phyloP scores from a whole-genome alignment of 2,329 filamentous ascomycete genomes.

The Metarhizium sp. region DNA sequence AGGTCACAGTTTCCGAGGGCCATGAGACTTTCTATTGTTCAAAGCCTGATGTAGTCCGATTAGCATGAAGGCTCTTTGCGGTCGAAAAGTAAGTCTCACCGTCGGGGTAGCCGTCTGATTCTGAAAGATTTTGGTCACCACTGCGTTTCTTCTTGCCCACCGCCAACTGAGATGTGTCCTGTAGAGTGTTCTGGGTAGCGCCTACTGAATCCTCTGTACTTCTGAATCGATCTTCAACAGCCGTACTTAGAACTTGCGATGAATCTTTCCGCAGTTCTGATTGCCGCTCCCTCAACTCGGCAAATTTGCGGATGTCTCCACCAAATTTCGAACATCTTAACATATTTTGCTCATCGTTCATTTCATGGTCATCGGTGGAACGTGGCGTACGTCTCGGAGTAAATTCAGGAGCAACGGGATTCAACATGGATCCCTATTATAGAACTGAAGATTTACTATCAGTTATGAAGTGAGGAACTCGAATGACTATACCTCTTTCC shows the following conservation, averaged over 20 bases:
- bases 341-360: neutral
- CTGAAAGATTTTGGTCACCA: too few relatives aligned
- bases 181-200: neutral
- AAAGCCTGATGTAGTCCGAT: neutral
- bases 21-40: neutral
- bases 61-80: neutral
- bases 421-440: constrained; percentile 40
- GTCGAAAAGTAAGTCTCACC: neutral
- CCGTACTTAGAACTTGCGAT: too few relatives aligned
- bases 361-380: neutral
- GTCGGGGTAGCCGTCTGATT: neutral
- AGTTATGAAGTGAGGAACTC: constrained; percentile 3
- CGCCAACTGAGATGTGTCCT: too few relatives aligned
- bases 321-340: neutral
- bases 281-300: neutral
- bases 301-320: neutral
- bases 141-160: too few relatives aligned
- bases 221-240: neutral
- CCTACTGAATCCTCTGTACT: neutral
- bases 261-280: neutral
- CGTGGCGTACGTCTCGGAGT: constrained; percentile 30
- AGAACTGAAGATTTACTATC: constrained; percentile 31
- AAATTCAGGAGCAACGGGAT: constrained; percentile 46
- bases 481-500: constrained; percentile 36
- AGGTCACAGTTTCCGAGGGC: neutral